Percentiles rank a stretch among this genome's conserved stretches.
Conservation (phyloP, 2,329 filamentous ascomycete species). For the Cercospora sp. region DNA sequence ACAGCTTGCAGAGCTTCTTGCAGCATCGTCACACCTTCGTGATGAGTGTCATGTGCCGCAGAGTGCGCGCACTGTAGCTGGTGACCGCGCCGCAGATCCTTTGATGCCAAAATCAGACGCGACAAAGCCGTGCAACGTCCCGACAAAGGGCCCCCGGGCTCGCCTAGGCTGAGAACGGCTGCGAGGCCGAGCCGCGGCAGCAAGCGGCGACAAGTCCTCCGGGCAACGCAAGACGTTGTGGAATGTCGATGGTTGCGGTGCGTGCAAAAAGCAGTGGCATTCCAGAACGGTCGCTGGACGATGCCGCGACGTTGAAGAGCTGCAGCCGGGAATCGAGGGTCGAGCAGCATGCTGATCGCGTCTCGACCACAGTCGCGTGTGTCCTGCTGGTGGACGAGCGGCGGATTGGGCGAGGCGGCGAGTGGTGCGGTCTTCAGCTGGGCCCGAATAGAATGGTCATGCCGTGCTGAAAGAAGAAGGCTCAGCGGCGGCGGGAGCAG, state of each 20-base stretch:
- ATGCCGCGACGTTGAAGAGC: neutral
- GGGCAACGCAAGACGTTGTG: neutral
- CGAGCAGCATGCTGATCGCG: neutral
- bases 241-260: neutral
- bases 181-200: constrained; percentile 13
- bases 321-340: neutral
- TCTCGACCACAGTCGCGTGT: neutral
- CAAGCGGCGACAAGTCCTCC: neutral
- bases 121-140: constrained; percentile 19
- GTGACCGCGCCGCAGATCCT: constrained; percentile 10
- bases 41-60: constrained; percentile 2
- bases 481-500: neutral
- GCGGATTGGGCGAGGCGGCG: neutral
- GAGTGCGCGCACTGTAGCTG: constrained; percentile 4
- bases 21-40: constrained; percentile 6
- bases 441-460: neutral
- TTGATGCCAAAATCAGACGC: neutral
- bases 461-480: neutral
- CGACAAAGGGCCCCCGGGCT: constrained; percentile 16
- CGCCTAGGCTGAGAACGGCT: constrained; percentile 5
- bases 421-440: neutral
- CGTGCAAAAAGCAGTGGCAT: neutral
- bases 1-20: constrained; percentile 1
- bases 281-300: constrained; percentile 3
- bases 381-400: neutral